These are phyloP conservation scores for Clitopilus hobsonii DNA, from an alignment of 768 basidiomycete species.

Conservation along the genomic window DNA sequence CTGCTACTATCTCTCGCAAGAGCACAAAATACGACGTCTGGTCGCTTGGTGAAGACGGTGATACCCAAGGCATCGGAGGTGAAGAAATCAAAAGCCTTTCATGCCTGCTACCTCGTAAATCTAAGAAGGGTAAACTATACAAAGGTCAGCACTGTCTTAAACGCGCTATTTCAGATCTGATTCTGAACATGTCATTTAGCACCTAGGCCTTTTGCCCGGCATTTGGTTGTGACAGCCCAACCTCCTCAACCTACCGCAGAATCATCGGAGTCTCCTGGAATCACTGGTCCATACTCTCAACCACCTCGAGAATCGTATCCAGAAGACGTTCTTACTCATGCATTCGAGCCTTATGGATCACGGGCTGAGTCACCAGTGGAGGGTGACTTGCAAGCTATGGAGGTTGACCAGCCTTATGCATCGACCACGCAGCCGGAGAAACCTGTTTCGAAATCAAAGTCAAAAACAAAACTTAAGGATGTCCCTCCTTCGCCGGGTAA, in stretches of 20 bases:
- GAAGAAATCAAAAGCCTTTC: slow-evolving; percentile 61
- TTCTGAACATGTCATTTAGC: slow-evolving; percentile 28
- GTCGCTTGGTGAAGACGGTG: slow-evolving; percentile 46
- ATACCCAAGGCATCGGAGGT: slow-evolving; percentile 34
- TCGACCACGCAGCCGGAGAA: slow-evolving; percentile 3
- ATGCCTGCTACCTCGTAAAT: slow-evolving; percentile 61
- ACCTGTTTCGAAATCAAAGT: slow-evolving; percentile 6
- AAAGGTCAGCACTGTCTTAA: slow-evolving; percentile 34
- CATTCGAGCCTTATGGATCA: slow-evolving; percentile 61
- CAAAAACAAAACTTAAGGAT: not conserved
- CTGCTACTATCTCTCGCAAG: slow-evolving; percentile 53
- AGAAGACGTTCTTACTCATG: slow-evolving; percentile 55
- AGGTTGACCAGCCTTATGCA: slow-evolving; percentile 13
- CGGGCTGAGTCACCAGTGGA: slow-evolving; percentile 17
- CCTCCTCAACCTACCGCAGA: slow-evolving; percentile 30
- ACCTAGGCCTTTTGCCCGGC: slow-evolving; percentile 53
- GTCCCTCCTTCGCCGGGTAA: slow-evolving; percentile 1
- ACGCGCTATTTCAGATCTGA: not conserved
- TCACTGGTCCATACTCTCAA: slow-evolving; percentile 32
- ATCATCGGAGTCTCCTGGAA: slow-evolving; percentile 12
- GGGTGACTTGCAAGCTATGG: slow-evolving; percentile 14
- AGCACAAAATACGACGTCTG: slow-evolving; percentile 59
- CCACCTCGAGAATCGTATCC: slow-evolving; percentile 57
- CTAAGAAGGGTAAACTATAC: slow-evolving; percentile 55
- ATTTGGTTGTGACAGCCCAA: slow-evolving; percentile 53